Base-by-base conservation (phyloP, 768 basidiomycete genomes). In the Ramaria sp. region DNA sequence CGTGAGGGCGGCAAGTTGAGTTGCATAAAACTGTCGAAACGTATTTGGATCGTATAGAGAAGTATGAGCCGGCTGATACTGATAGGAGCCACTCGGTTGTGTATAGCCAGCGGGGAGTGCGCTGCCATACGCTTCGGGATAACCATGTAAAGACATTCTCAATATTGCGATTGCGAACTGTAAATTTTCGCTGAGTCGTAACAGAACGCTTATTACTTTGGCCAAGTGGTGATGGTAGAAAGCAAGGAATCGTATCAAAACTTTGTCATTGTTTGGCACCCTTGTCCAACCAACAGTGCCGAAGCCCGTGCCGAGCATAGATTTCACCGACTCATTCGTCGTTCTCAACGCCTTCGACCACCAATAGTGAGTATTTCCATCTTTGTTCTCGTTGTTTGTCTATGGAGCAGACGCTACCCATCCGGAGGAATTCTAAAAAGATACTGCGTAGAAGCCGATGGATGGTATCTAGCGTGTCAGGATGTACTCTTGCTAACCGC, bases 21-120 rank as follows among this genome's bases (percentile, higher is more conserved):
- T 66, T 53, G 78, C 64, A 69, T 85, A 91, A 71, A 90, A 88
- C 70, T 82, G 79, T 60, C 90, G 81, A 66, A 91, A 91, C 37
- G 77, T 71, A 67, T 74, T 75, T 28, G 85, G 80, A 66, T 88
- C 85, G 54, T 70, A 63, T 37, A 70, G 54, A 22, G 56, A 48
- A 3, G 60, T 55, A 62, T 52, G 67, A 64, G 5, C 69, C 48
- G 73, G 58, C 3, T 65, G 64, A 37, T 70, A 66, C 52, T 68
- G 70, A 42, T 61, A 56, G 43, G 63, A 62, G 43, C 54, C 70
- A 58, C 68, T 61, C 63, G 72, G 68, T 63, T 75, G 67, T 62
- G 73, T 61, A 62, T 75, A 82, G 42, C 69, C 71, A 44, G 47
- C 42, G n/a, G 53, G n/a, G 5, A 22, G 12, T 50, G 24, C 48